These are phyloP conservation scores for Echium plantagineum DNA, from an alignment of 257 asterid species.

Conservation along the genomic window DNA sequence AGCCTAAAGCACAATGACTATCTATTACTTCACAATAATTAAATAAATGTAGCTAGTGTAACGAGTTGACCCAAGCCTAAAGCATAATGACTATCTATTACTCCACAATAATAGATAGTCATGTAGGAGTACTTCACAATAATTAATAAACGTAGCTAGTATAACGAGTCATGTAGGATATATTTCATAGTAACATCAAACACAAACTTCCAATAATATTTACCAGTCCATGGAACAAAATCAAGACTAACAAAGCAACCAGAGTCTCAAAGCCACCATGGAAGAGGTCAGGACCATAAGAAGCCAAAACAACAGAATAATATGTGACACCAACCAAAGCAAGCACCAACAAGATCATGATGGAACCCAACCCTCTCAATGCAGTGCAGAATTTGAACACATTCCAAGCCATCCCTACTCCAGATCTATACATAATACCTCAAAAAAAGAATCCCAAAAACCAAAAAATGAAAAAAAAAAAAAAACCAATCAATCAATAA, in stretches of 20 bases:
- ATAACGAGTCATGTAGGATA: too few relatives aligned
- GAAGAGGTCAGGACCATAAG: slow-evolving; percentile 70
- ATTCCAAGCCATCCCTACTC: slow-evolving; percentile 97
- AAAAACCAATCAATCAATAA: background rate
- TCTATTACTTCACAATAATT: too few relatives aligned
- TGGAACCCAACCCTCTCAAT: slow-evolving; percentile 83
- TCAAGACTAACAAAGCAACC: slow-evolving; percentile 45
- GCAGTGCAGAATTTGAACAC: slow-evolving; percentile 97
- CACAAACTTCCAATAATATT: slow-evolving; percentile 8
- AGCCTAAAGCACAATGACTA: too few relatives aligned
- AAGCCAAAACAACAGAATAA: slow-evolving; percentile 77
- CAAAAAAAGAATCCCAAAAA: background rate
- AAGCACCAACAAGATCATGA: slow-evolving; percentile 87
- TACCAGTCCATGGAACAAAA: slow-evolving; percentile 83
- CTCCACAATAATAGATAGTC: too few relatives aligned
- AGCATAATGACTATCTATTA: too few relatives aligned
- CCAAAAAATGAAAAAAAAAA: background rate
- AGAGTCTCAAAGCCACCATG: slow-evolving; percentile 68
- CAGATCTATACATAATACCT: slow-evolving; percentile 89
- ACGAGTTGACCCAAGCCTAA: too few relatives aligned
- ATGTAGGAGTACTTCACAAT: too few relatives aligned
- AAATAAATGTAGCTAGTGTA: too few relatives aligned
- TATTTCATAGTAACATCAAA: background rate
- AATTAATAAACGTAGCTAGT: too few relatives aligned
- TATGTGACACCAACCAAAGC: slow-evolving; percentile 91